Conservation (phyloP, 2,329 filamentous ascomycete genomes). For the Zalaria obscura region DNA sequence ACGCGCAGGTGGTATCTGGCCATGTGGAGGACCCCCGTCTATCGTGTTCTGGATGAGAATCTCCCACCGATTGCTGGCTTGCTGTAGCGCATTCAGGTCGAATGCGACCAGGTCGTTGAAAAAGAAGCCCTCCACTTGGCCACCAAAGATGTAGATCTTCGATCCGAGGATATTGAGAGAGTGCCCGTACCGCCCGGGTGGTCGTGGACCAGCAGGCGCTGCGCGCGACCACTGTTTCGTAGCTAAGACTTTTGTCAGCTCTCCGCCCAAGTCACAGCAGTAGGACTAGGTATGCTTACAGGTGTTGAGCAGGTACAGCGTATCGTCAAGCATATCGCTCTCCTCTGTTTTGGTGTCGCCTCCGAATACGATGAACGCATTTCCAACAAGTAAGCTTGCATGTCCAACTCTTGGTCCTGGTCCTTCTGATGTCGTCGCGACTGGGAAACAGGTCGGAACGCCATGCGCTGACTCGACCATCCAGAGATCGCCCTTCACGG, state of each 20-base stretch:
- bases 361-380: constrained; percentile 97
- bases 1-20: constrained; percentile 67
- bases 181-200: constrained; percentile 86
- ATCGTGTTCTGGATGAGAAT: constrained; percentile 68
- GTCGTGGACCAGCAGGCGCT: constrained; percentile 70
- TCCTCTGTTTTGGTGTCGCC: constrained; percentile 97
- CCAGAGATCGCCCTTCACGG: constrained; percentile 95
- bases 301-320: constrained; percentile 89
- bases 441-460: constrained; percentile 78
- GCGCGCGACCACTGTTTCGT: constrained; percentile 97
- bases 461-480: constrained; percentile 79
- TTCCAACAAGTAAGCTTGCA: constrained; percentile 84
- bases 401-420: constrained; percentile 92
- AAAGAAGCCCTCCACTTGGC: constrained; percentile 92
- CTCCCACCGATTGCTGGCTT: constrained; percentile 86
- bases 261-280: neutral
- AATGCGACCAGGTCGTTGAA: constrained; percentile 97
- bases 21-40: constrained; percentile 42
- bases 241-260: constrained; percentile 40
- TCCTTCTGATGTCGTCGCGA: constrained; percentile 83
- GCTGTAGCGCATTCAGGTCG: constrained; percentile 87
- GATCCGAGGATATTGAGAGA: constrained; percentile 93
- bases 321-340: constrained; percentile 81
- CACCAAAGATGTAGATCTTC: constrained; percentile 94
- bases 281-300: constrained; percentile 46